Conservation (phyloP, 2,329 filamentous ascomycete species). For the Venturia pyrina region DNA sequence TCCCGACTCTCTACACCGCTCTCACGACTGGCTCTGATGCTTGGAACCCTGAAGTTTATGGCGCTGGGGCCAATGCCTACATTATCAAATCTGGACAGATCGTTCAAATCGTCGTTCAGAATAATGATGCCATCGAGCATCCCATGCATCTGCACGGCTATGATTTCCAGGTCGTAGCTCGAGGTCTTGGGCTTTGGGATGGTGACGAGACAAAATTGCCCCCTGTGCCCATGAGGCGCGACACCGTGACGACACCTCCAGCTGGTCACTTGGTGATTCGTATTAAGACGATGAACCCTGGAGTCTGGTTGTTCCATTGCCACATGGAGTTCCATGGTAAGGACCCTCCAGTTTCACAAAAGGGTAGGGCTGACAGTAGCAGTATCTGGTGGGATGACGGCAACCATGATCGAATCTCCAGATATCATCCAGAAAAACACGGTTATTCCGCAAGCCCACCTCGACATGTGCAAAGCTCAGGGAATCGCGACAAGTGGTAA, state of each 20-base stretch:
- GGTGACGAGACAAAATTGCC: slow-evolving; percentile 20
- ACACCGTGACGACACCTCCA: slow-evolving; percentile 44
- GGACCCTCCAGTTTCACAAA: slow-evolving; percentile 17
- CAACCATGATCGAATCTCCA: slow-evolving; percentile 42
- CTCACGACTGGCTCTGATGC: slow-evolving; percentile 44
- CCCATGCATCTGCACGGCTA: slow-evolving; percentile 71
- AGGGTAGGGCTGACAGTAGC: not conserved
- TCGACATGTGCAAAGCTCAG: slow-evolving; percentile 46
- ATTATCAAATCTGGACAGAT: slow-evolving; percentile 56
- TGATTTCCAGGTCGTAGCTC: slow-evolving; percentile 51
- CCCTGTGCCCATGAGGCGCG: slow-evolving; percentile 34
- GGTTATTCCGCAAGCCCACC: slow-evolving; percentile 45
- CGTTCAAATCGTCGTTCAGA: slow-evolving; percentile 66
- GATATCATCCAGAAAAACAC: slow-evolving; percentile 45
- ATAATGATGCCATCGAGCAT: slow-evolving; percentile 59
- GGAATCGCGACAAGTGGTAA: slow-evolving; percentile 52
- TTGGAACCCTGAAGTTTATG: slow-evolving; percentile 35
- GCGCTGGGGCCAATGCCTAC: slow-evolving; percentile 41
- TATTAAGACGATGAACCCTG: slow-evolving; percentile 45
- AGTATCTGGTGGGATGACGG: slow-evolving; percentile 33
- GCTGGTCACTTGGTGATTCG: slow-evolving; percentile 47
- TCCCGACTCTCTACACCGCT: slow-evolving; percentile 70
- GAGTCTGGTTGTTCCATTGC: slow-evolving; percentile 20
- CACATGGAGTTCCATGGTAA: slow-evolving; percentile 33
- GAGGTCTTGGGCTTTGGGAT: slow-evolving; percentile 8